Base-by-base conservation (phyloP, 2,329 filamentous ascomycete species). In the Trichoderma sp. region DNA sequence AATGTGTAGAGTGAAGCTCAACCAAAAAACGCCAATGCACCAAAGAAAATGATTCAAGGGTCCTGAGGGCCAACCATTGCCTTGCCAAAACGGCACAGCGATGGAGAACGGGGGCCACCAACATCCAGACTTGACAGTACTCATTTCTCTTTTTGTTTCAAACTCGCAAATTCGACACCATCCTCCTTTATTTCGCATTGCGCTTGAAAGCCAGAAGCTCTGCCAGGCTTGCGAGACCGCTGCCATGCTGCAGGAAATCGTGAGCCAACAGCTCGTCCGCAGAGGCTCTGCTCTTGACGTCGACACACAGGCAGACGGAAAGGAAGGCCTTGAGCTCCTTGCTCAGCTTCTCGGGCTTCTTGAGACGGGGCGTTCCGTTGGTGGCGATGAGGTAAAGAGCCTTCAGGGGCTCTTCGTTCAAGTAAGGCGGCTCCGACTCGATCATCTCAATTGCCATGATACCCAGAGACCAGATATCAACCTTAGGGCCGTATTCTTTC, bases 391-490 rank as follows among this genome's bases (percentile, higher is more conserved):
- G 90, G 84, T 98, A 99, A 64, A 99, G 90, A 8, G 97, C 97
- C 88, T 98, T 98, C 75, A 99, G 90, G 0, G 97, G 97, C 85
- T 98, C 96, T 85, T 98, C 97, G 85, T 98, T 98, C 50, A 98
- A 91, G 84, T 99, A 99, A 0, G 97, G 97, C 6, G 97, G 97
- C 85, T 99, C 97, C 21, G 95, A 97, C 84, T 99, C 97, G 82
- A 98, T 98, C 97, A 99, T 98, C 86, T 99, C 97, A 81, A 99
- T 98, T 29, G 97, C 96, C 97, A 98, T 99, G 86, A 99, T 99
- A 82, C 97, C 97, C 77, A 99, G 88, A 35, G 95, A 98, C 97
- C 97, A 99, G 82, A 98, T 98, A 83, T 99, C 97, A 77, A 98
- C 97, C 88, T 98, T 98, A 82, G 94, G 94, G 53, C 96, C 97